phyloP scores from a whole-genome alignment of 345 rosid species.

The Pseudoturritis turrita region DNA sequence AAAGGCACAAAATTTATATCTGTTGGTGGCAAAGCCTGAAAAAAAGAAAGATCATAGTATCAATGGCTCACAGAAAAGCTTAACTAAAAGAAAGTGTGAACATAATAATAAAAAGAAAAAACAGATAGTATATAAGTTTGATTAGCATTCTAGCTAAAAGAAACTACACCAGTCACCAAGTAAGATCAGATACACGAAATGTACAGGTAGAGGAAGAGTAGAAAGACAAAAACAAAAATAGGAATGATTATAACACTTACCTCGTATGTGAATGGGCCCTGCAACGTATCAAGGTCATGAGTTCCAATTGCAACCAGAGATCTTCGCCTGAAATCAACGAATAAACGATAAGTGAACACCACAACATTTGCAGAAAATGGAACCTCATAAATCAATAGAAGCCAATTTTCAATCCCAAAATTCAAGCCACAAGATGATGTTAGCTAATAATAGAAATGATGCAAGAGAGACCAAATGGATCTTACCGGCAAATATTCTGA shows the following conservation, averaged over 20 bases:
- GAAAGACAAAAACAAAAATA: not conserved
- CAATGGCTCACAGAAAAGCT: not conserved
- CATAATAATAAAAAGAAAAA: not conserved
- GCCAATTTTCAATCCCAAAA: too few relatives aligned
- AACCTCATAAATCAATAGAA: not conserved
- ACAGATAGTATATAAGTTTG: not conserved
- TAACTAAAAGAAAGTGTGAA: not conserved
- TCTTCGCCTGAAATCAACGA: slow-evolving; percentile 74
- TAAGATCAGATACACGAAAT: not conserved
- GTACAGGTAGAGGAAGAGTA: not conserved
- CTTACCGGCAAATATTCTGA: slow-evolving; percentile 89
- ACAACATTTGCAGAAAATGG: not conserved
- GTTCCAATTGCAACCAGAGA: slow-evolving; percentile 92
- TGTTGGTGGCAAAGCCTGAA: slow-evolving; percentile 15
- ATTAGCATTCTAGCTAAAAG: not conserved
- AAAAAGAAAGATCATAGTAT: not conserved
- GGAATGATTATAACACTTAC: slow-evolving; percentile 28
- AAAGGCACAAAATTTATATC: slow-evolving; percentile 21
- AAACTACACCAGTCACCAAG: not conserved
- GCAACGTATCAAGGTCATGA: slow-evolving; percentile 86
- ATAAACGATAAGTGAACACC: not conserved
- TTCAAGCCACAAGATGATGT: not conserved
- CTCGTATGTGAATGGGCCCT: slow-evolving; percentile 95
- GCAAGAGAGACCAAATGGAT: not conserved
- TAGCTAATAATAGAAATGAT: not conserved